These are phyloP conservation scores for Linderniella brevidens DNA, from an alignment of 257 asterid species.

Conservation along the genomic window DNA sequence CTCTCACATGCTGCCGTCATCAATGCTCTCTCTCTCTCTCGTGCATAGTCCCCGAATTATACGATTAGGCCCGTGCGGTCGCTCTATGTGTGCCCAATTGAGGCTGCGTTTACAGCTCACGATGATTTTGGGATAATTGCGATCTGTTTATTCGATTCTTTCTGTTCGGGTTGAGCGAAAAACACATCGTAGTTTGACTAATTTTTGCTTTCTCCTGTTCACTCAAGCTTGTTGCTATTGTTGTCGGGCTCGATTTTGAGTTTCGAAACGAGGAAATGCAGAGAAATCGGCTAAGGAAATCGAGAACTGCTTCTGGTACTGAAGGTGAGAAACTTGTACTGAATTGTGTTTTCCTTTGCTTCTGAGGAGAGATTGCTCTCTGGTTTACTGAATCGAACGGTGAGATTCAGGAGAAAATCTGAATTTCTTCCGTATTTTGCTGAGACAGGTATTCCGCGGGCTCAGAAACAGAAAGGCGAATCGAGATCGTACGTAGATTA, in stretches of 20 bases:
- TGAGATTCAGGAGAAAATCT: too few species aligned
- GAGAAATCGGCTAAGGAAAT: constrained; percentile 66
- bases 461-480: constrained; percentile 25
- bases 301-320: constrained; percentile 48
- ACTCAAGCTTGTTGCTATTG: neutral
- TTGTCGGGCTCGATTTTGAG: constrained; percentile 16
- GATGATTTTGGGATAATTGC: too few species aligned
- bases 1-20: constrained; percentile 20
- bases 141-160: too few species aligned
- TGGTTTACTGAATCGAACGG: neutral
- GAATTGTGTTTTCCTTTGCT: constrained; percentile 3
- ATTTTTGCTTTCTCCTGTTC: constrained; percentile 8
- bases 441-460: constrained; percentile 38
- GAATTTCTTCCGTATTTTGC: too few species aligned
- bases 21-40: constrained; percentile 30
- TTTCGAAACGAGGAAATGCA: constrained; percentile 39
- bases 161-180: too few species aligned
- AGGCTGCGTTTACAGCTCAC: too few species aligned
- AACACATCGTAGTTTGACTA: too few species aligned
- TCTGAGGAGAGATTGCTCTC: neutral
- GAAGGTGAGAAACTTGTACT: constrained; percentile 34
- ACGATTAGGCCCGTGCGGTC: too few species aligned
- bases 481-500: constrained; percentile 35
- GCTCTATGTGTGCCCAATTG: constrained; percentile 1
- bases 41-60: constrained; percentile 8